Conservation (phyloP, 2,329 filamentous ascomycete species). For the Monosporascus sp. region DNA sequence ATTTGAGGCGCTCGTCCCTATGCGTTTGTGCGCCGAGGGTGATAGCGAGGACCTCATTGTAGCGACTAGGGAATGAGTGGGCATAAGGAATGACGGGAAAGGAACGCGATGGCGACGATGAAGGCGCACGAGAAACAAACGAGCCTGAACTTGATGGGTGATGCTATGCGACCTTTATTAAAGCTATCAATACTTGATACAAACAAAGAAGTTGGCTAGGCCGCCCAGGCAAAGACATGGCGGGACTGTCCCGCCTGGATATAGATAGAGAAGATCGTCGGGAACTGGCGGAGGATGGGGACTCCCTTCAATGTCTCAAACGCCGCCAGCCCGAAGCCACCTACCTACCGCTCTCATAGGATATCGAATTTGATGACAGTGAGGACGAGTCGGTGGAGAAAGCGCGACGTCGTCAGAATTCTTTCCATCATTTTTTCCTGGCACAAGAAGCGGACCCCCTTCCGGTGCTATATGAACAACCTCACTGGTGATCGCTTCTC, state of each 20-base stretch:
- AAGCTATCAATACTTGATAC: background rate
- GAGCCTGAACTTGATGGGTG: conserved; percentile 1
- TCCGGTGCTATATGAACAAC: conserved; percentile 25
- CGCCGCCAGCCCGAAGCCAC: conserved; percentile 9
- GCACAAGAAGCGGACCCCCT: background rate
- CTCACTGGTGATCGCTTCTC: conserved; percentile 28
- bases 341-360: conserved; percentile 14
- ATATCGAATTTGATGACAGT: conserved; percentile 11
- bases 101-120: background rate
- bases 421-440: background rate
- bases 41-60: conserved; percentile 35
- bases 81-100: background rate
- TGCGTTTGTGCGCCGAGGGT: conserved; percentile 38
- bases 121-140: background rate
- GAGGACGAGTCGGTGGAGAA: conserved; percentile 18
- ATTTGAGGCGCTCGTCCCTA: conserved; percentile 37
- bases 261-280: background rate
- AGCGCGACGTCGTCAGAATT: conserved; percentile 13
- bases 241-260: background rate
- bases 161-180: background rate
- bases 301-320: conserved; percentile 11
- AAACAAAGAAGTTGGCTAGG: background rate
- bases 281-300: background rate
- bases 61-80: conserved; percentile 1
- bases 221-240: background rate